Base-by-base conservation (phyloP, 2,329 filamentous ascomycete genomes). In the Aaosphaeria arxii region DNA sequence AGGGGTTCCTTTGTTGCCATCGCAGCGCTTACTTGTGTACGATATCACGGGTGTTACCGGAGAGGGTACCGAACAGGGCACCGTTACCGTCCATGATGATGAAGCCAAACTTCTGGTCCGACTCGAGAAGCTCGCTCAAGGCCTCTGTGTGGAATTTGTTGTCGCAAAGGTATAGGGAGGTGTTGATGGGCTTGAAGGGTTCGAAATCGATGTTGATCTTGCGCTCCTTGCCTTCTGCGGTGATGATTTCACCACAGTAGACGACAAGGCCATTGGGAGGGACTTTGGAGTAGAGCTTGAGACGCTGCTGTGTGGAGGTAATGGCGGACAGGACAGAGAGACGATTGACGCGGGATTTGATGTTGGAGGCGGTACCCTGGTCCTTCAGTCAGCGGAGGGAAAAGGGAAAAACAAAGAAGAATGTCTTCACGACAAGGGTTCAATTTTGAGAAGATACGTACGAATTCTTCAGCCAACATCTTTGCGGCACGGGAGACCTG, bases 151-250 rank as follows among this genome's bases (percentile, higher is more conserved):
- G 94, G 76, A 99, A 99, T 71, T 99, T 99, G 82, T 99, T 99
- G 84, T 99, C 94, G 78, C 94, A 99, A 52, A 99, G 89, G 74
- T 99, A 99, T 42, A 99, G 83, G 40, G 95, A 99, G 33, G 94
- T 99, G 76, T 99, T 99, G 84, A 99, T 99, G 52, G 94, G 94
- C 82, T 99, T 99, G 83, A 99, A 99, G 31, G 94, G 94, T 77
- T 99, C 94, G 72, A 99, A 99, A 71, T 99, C 95, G 72, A 99
- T 99, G 76, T 99, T 99, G 79, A 99, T 95, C 81, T 96, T 99
- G 69, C 94, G 84, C 78, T 99, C 94, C 77, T 99, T 99, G 75
- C 94, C 94, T 79, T 99, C 94, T 30, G 86, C 87, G 48, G 94
- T 99, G 79, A 99, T 87, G 72, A 99, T 97, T 96, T 99, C 94